These are phyloP conservation scores for Fusarium proliferatum DNA, from an alignment of 2,329 filamentous ascomycete species.

Conservation along the genomic window DNA sequence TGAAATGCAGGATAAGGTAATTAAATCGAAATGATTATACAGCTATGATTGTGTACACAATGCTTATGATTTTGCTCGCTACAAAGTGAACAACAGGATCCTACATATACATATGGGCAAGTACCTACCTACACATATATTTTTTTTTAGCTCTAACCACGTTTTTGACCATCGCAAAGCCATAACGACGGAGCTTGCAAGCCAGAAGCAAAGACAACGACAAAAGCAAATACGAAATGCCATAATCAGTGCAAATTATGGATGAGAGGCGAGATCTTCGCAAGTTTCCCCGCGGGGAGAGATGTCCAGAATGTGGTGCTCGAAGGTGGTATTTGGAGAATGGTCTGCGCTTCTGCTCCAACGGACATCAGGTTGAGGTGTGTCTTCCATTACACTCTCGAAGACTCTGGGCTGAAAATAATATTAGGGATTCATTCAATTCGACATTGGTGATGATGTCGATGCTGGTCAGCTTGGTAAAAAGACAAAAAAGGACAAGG, in stretches of 20 bases:
- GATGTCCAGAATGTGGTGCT: slow-evolving; percentile 75
- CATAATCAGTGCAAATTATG: slow-evolving; percentile 47
- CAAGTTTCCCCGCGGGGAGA: slow-evolving; percentile 63
- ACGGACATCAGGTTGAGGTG: slow-evolving; percentile 83
- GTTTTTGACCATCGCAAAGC: slow-evolving; percentile 18
- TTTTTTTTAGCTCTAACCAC: slow-evolving; percentile 7
- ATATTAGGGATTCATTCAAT: slow-evolving; percentile 64
- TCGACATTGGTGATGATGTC: slow-evolving; percentile 74
- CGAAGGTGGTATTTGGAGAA: slow-evolving; percentile 78
- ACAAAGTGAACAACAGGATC: neutral
- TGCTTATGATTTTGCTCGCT: neutral
- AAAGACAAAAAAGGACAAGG: slow-evolving; percentile 67
- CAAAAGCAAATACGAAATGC: neutral
- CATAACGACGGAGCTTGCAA: neutral
- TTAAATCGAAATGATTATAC: neutral
- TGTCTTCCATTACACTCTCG: neutral
- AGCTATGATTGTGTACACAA: neutral
- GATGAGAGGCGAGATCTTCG: slow-evolving; percentile 57
- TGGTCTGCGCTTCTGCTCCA: slow-evolving; percentile 81
- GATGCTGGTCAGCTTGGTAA: slow-evolving; percentile 72
- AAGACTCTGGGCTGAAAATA: neutral
- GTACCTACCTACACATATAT: neutral
- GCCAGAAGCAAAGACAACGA: neutral
- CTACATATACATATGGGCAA: neutral
- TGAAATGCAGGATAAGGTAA: neutral